These are phyloP conservation scores for Backusella macrospora DNA, from an alignment of 192 early-diverging fungal genomes.

Conservation along the genomic window DNA sequence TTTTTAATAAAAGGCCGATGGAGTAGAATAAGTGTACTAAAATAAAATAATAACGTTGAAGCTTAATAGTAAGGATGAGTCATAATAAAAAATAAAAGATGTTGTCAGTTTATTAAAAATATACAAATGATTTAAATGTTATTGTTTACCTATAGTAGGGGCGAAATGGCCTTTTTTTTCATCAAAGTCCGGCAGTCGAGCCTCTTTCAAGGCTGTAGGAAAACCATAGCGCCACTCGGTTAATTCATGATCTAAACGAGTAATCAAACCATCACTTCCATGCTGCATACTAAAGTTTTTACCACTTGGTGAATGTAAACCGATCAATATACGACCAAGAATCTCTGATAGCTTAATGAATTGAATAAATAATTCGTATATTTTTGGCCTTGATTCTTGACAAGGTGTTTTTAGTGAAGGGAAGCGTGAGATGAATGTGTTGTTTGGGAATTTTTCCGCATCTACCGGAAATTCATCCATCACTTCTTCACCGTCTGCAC, in stretches of 20 bases:
- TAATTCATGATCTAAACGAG: conserved; percentile 23
- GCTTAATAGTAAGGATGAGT: not conserved
- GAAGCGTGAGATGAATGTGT: conserved; percentile 8
- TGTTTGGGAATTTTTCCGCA: not conserved
- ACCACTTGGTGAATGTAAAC: conserved; percentile 25
- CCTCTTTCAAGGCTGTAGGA: conserved; percentile 11
- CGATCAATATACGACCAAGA: conserved; percentile 25
- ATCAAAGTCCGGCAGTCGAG: not conserved
- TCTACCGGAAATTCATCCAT: conserved; percentile 14
- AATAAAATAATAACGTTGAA: conserved; percentile 3
- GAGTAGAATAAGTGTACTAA: not conserved
- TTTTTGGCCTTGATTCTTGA: not conserved
- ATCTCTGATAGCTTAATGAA: conserved; percentile 30
- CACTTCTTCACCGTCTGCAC: conserved; percentile 23
- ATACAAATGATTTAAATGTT: not conserved
- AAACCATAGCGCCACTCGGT: conserved; percentile 28
- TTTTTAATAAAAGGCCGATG: conserved; percentile 8
- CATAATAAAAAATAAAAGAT: not conserved
- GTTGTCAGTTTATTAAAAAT: not conserved
- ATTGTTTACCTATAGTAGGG: not conserved
- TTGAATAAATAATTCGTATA: conserved; percentile 30
- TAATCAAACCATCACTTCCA: conserved; percentile 29
- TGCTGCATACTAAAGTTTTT: conserved; percentile 24
- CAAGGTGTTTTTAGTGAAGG: conserved; percentile 12
- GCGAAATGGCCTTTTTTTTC: not conserved